Evolutionary conservation across 768 basidiomycete genomes (phyloP).

Genomic region (Lactarius hengduanensis): DNA sequence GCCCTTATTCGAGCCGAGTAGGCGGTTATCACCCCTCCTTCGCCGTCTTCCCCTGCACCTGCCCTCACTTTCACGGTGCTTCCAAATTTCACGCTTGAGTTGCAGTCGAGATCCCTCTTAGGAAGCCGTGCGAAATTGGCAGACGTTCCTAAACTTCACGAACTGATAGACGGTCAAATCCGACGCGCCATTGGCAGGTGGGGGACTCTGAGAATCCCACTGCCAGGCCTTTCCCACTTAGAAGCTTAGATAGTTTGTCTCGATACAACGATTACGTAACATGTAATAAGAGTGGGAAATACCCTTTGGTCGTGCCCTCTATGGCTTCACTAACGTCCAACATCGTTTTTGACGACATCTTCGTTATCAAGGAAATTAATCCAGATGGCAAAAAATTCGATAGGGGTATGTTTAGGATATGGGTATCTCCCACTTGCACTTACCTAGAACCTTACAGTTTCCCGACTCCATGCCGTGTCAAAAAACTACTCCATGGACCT

Average conservation of each 20-base stretch:
- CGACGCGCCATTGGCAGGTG: slow-evolving; percentile 37
- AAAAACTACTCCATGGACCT: slow-evolving; percentile 92
- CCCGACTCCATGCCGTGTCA: slow-evolving; percentile 84
- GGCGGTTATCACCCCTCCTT: slow-evolving; percentile 65
- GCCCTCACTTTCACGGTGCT: slow-evolving; percentile 71
- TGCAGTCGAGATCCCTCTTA: slow-evolving; percentile 88
- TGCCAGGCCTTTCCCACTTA: slow-evolving; percentile 59
- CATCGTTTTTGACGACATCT: slow-evolving; percentile 92
- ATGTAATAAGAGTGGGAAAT: background rate
- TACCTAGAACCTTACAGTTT: slow-evolving; percentile 54
- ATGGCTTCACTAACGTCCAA: slow-evolving; percentile 47
- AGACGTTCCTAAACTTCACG: slow-evolving; percentile 96
- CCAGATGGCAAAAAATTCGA: slow-evolving; percentile 98
- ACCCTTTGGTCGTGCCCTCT: background rate
- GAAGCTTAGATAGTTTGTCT: slow-evolving; percentile 31
- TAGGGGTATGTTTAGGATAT: slow-evolving; percentile 62
- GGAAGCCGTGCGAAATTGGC: slow-evolving; percentile 97
- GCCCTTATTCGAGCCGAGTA: slow-evolving; percentile 34
- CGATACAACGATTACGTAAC: slow-evolving; percentile 7
- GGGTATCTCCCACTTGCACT: background rate
- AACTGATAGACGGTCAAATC: slow-evolving; percentile 80
- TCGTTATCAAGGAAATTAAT: slow-evolving; percentile 80
- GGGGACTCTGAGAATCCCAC: slow-evolving; percentile 63
- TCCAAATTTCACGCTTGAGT: slow-evolving; percentile 81
- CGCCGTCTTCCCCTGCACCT: slow-evolving; percentile 51